phyloP scores from a whole-genome alignment of 352 stramenopile species.

The Globisporangium alternatum region DNA sequence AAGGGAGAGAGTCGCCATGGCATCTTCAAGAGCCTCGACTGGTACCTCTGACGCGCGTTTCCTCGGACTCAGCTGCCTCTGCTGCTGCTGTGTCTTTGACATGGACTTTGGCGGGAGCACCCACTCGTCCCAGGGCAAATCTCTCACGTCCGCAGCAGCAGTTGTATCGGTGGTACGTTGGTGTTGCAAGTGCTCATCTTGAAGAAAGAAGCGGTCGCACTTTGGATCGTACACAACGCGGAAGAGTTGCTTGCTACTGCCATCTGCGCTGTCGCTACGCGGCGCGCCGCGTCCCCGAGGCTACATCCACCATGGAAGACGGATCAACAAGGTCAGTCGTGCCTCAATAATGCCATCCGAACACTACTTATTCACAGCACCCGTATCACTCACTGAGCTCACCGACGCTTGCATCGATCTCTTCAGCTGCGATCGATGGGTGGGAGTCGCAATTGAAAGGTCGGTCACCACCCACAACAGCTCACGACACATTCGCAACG shows the following conservation, averaged over 20 bases:
- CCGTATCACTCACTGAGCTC: background rate
- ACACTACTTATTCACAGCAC: background rate
- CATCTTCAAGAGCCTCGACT: background rate
- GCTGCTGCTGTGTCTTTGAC: conserved; percentile 11
- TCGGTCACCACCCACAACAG: background rate
- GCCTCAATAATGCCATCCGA: background rate
- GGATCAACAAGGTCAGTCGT: background rate
- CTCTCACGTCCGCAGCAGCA: background rate
- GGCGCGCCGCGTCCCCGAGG: background rate
- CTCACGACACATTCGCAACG: no score
- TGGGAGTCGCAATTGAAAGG: background rate
- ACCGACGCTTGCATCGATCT: background rate
- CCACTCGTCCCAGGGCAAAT: conserved; percentile 33
- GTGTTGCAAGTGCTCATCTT: conserved; percentile 19
- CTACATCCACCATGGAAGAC: background rate
- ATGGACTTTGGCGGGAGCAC: conserved; percentile 28
- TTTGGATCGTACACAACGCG: conserved; percentile 42
- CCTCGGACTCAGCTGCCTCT: background rate
- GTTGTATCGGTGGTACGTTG: conserved; percentile 2
- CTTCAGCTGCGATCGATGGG: background rate
- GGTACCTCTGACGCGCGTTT: background rate
- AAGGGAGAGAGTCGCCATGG: background rate
- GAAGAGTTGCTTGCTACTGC: conserved; percentile 19
- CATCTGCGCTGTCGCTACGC: background rate
- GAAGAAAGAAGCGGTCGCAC: conserved; percentile 49